Evolutionary conservation across 805 yeast species (phyloP).

Genomic region (Metschnikowia koreensis): DNA sequence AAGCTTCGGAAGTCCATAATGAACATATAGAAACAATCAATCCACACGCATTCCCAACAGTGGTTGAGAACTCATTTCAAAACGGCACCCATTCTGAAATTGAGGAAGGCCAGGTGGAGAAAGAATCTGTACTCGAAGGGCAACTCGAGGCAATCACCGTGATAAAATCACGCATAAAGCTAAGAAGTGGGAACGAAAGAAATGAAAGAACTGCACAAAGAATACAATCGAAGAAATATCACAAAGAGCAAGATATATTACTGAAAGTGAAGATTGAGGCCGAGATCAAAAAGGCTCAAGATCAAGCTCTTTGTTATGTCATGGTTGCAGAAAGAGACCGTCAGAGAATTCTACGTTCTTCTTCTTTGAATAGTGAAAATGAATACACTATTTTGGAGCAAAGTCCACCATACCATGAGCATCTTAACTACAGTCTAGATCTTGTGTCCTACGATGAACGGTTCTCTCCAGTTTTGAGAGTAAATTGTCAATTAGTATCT

Average conservation of each 20-base stretch:
- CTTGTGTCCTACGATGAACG: slow-evolving; percentile 26
- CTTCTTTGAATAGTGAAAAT: slow-evolving; percentile 16
- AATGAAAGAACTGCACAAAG: no score
- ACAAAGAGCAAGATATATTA: not conserved
- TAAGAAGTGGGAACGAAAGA: not conserved
- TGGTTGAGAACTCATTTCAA: no score
- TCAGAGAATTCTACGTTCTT: slow-evolving; percentile 11
- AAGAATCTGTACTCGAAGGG: no score
- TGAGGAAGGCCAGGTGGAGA: no score
- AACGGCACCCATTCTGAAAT: no score
- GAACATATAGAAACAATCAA: no score
- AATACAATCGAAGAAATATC: not conserved
- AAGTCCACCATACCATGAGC: slow-evolving; percentile 23
- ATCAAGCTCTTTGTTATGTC: slow-evolving; percentile 12
- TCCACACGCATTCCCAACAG: no score
- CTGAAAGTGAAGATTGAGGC: not conserved
- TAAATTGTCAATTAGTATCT: slow-evolving; percentile 22
- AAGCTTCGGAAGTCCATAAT: no score
- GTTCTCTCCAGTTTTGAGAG: slow-evolving; percentile 23
- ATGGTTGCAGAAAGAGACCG: slow-evolving; percentile 18
- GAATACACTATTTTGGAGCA: slow-evolving; percentile 11
- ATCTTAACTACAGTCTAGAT: slow-evolving; percentile 22
- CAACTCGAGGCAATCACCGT: no score
- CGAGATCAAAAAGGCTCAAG: not conserved
- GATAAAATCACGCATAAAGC: not conserved